Evolutionary conservation across 441 rosid genomes (phyloP).

Genomic region (Gossypium schwendimanii): DNA sequence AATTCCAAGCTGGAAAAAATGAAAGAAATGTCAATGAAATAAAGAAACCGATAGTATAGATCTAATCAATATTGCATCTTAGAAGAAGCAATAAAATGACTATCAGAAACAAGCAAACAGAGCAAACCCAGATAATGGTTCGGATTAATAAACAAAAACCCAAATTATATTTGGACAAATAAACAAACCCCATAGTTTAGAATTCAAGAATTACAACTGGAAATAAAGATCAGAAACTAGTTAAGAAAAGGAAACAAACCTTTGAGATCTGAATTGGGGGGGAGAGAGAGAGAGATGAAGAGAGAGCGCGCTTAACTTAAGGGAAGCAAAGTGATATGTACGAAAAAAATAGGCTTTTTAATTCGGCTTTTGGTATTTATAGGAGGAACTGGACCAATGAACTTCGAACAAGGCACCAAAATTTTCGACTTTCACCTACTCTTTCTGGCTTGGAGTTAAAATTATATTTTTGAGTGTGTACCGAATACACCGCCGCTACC

Average conservation of each 20-base stretch:
- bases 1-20: neutral
- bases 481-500: constrained; percentile 11
- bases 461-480: neutral
- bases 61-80: neutral
- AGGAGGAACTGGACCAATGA: constrained; percentile 25
- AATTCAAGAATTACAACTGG: neutral
- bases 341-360: neutral
- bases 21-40: neutral
- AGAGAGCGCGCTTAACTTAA: neutral
- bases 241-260: neutral
- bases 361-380: neutral
- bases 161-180: neutral
- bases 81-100: neutral
- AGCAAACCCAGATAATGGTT: neutral
- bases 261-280: constrained; percentile 1
- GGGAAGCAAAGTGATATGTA: neutral
- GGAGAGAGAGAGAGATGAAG: neutral
- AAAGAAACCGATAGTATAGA: neutral
- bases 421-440: neutral
- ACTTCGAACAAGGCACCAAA: constrained; percentile 21
- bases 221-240: neutral
- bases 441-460: neutral
- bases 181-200: neutral
- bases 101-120: neutral
- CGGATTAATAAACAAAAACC: neutral